phyloP scores from a whole-genome alignment of 345 rosid species.

The Hypericum androsaemum region DNA sequence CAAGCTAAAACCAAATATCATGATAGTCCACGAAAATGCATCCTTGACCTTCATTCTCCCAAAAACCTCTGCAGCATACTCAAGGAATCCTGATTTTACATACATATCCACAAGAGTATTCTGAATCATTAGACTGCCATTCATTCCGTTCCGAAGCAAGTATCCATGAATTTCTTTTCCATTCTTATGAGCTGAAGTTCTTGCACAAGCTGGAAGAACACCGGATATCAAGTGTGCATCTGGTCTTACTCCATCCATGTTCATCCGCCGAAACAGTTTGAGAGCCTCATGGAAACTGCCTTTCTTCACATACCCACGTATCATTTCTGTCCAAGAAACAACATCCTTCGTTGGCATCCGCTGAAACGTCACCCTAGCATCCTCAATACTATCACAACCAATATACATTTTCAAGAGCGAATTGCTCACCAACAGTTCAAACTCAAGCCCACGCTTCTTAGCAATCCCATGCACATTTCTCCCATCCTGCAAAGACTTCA shows the following conservation, averaged over 20 bases:
- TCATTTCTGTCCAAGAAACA: constrained; percentile 40
- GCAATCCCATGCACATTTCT: constrained; percentile 29
- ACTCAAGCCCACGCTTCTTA: constrained; percentile 29
- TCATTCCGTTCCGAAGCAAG: constrained; percentile 34
- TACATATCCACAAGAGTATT: constrained; percentile 49
- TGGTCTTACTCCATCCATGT: constrained; percentile 24
- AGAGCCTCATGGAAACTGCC: constrained; percentile 40
- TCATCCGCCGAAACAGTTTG: constrained; percentile 39
- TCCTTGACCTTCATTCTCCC: constrained; percentile 27
- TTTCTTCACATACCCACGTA: constrained; percentile 29
- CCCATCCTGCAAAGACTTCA: constrained; percentile 35
- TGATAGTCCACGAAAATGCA: constrained; percentile 43
- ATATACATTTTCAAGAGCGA: constrained; percentile 40
- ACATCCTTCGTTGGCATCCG: constrained; percentile 35
- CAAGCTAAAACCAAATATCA: constrained; percentile 36
- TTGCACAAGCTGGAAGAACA: constrained; percentile 45
- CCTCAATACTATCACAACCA: constrained; percentile 26
- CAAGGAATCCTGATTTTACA: constrained; percentile 35
- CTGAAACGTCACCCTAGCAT: constrained; percentile 29
- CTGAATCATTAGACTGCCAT: constrained; percentile 21
- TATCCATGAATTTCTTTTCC: constrained; percentile 43
- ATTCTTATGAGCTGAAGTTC: constrained; percentile 33
- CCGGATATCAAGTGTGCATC: constrained; percentile 29
- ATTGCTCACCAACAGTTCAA: constrained; percentile 34
- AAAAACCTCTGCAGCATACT: constrained; percentile 29